Percentiles rank a stretch among this genome's conserved stretches.
phyloP scores from a whole-genome alignment of 371 early-diverging fungal genomes.

The Dichotomocladium elegans region DNA sequence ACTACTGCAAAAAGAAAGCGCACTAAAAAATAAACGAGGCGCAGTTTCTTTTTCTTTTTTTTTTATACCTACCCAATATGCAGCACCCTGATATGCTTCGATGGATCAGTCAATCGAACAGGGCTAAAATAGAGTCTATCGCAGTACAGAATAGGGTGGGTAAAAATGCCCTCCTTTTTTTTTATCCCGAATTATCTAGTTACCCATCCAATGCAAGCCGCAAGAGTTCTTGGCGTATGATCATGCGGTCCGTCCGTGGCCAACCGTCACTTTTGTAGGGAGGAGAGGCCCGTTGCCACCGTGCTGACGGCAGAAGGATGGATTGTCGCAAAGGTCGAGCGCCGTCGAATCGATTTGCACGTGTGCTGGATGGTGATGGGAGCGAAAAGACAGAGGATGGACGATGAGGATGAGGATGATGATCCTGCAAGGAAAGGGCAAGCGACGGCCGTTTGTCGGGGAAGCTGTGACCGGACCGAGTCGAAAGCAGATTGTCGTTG shows the following conservation, averaged over 20 bases:
- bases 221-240: constrained; percentile 18
- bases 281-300: constrained; percentile 14
- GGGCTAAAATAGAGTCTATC: constrained; percentile 12
- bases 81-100: constrained; percentile 5
- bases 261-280: background rate
- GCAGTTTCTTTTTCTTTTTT: background rate
- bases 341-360: constrained; percentile 2
- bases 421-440: background rate
- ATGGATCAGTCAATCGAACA: constrained; percentile 2
- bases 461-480: background rate
- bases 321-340: constrained; percentile 4
- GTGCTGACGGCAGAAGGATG: constrained; percentile 22
- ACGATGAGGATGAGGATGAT: background rate
- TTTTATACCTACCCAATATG: constrained; percentile 14
- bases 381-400: constrained; percentile 14
- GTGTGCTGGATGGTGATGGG: constrained; percentile 4
- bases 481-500: background rate
- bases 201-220: constrained; percentile 20
- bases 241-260: constrained; percentile 17
- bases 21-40: too few species aligned
- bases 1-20: too few species aligned
- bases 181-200: background rate
- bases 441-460: background rate
- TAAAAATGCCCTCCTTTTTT: background rate
- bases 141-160: background rate